Conservation (phyloP, 2,329 filamentous ascomycete genomes). For the Trichophyton rubrum region DNA sequence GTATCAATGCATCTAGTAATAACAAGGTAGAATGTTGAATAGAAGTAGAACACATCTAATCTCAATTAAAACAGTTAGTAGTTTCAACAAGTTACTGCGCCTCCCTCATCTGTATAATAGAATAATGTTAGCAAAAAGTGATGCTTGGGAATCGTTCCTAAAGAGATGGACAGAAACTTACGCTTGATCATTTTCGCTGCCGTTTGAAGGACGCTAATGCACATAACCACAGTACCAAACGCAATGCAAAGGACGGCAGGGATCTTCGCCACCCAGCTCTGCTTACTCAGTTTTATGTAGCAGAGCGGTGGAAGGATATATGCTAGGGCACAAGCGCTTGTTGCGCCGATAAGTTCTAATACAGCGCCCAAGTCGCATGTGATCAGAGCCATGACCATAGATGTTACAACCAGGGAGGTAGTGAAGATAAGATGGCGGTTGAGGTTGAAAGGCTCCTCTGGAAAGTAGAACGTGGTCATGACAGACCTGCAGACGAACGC, state of each 20-base stretch:
- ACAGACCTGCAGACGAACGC: conserved; percentile 96
- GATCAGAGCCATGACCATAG: conserved; percentile 64
- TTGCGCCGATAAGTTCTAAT: conserved; percentile 92
- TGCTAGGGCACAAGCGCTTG: conserved; percentile 82
- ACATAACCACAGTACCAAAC: conserved; percentile 72
- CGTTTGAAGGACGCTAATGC: conserved; percentile 63
- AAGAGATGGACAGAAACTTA: conserved; percentile 17
- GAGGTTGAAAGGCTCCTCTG: conserved; percentile 63
- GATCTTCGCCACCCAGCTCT: conserved; percentile 60
- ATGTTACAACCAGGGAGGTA: conserved; percentile 63
- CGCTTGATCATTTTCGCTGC: conserved; percentile 50
- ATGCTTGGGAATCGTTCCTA: neutral
- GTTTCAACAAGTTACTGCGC: conserved; percentile 19
- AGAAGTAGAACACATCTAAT: neutral
- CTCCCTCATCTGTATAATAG: conserved; percentile 23
- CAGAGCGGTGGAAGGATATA: conserved; percentile 93
- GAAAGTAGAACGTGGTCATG: conserved; percentile 75
- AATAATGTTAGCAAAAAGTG: conserved; percentile 1
- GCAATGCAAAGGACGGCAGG: conserved; percentile 58
- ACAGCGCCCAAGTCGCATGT: conserved; percentile 91
- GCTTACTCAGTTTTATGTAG: conserved; percentile 80
- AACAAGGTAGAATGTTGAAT: conserved; percentile 1
- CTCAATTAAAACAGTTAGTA: neutral
- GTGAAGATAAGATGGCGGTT: conserved; percentile 79
- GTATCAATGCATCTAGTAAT: conserved; percentile 1